Conservation (phyloP, 2,329 filamentous ascomycete species). For the Ophiosphaerella narmari region DNA sequence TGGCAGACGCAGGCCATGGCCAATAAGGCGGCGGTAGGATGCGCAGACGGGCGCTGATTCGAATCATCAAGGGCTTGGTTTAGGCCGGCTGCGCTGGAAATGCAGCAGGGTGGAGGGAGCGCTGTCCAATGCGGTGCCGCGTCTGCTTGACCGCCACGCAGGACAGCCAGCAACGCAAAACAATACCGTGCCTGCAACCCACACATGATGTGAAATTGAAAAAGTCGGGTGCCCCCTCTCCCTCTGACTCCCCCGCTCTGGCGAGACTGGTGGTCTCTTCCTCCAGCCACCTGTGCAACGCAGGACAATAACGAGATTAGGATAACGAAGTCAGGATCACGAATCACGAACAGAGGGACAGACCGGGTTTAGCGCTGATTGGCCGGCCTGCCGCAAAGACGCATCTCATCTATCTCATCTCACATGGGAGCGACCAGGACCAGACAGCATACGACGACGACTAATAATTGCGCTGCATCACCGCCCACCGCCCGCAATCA, state of each 20-base stretch:
- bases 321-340: too few species aligned
- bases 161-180: constrained; percentile 13
- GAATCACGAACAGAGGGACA: too few species aligned
- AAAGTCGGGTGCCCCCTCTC: neutral
- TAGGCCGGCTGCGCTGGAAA: constrained; percentile 23
- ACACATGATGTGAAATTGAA: constrained; percentile 9
- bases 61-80: constrained; percentile 15
- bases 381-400: constrained; percentile 14
- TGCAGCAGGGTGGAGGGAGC: constrained; percentile 18
- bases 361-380: constrained; percentile 13
- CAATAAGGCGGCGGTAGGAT: constrained; percentile 21
- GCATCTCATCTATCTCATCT: constrained; percentile 21
- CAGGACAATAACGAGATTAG: constrained; percentile 8
- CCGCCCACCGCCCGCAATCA: neutral
- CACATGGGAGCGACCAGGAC: constrained; percentile 19
- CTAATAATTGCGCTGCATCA: too few species aligned
- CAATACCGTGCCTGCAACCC: constrained; percentile 19
- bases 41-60: constrained; percentile 21
- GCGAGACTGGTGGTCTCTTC: constrained; percentile 22
- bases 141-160: constrained; percentile 35
- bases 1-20: constrained; percentile 18
- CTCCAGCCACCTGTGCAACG: constrained; percentile 2
- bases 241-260: constrained; percentile 16
- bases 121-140: constrained; percentile 16
- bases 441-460: constrained; percentile 1